A percentile compares a stretch with the other conserved stretches of the same genome.
Conservation (phyloP, 1,284 basidiomycete genomes). For the Xerocomus cyaneibrunnescens region DNA sequence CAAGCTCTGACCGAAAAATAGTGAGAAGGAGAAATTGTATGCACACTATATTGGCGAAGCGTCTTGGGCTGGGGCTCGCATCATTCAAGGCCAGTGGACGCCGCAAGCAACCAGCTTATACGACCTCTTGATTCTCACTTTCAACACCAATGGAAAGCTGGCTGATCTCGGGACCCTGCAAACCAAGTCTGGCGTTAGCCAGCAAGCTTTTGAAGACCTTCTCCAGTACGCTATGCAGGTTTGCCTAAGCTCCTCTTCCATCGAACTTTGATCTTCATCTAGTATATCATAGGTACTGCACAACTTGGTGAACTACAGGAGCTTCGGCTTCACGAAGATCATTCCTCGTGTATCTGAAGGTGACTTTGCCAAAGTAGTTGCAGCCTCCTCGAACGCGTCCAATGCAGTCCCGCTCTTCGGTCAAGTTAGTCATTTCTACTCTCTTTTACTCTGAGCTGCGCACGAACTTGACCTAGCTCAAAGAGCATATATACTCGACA, state of each 20-base stretch:
- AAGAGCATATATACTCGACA: constrained; percentile 68
- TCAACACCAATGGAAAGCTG: constrained; percentile 60
- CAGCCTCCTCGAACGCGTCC: constrained; percentile 55
- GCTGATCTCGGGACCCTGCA: constrained; percentile 57
- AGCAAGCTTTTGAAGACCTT: constrained; percentile 65
- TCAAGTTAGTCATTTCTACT: constrained; percentile 42
- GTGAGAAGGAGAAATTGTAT: constrained; percentile 73
- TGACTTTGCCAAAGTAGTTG: constrained; percentile 63
- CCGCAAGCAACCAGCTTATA: constrained; percentile 58
- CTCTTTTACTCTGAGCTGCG: not conserved
- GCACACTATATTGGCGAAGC: constrained; percentile 67
- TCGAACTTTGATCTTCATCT: not conserved
- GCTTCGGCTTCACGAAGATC: constrained; percentile 83
- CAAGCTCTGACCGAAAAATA: constrained; percentile 28
- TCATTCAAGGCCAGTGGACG: constrained; percentile 83
- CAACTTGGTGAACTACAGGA: constrained; percentile 77
- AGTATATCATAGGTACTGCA: constrained; percentile 53
- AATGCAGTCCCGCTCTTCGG: constrained; percentile 62
- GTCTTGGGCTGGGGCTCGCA: constrained; percentile 78
- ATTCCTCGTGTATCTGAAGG: constrained; percentile 63
- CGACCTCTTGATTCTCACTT: constrained; percentile 66
- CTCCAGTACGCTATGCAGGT: constrained; percentile 76
- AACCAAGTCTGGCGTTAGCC: constrained; percentile 49
- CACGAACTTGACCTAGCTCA: constrained; percentile 46
- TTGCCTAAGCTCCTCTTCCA: constrained; percentile 11